phyloP scores from a whole-genome alignment of 1,284 basidiomycete genomes.

The Neolentinus lepideus region DNA sequence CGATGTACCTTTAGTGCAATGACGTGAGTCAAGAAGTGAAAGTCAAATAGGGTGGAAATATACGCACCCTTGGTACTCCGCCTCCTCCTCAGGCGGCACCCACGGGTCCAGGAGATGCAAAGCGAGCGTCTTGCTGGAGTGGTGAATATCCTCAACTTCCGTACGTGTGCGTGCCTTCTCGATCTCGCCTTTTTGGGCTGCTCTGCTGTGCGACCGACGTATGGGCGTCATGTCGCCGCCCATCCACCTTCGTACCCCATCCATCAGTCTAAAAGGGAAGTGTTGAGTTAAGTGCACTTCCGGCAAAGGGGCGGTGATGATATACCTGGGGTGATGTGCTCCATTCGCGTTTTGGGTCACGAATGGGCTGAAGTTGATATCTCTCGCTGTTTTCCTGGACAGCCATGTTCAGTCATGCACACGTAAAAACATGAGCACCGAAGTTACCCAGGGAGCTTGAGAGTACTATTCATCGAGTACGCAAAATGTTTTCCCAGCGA shows the following conservation, averaged over 20 bases:
- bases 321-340: constrained; percentile 38
- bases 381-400: constrained; percentile 57
- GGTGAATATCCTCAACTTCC: constrained; percentile 29
- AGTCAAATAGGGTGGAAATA: constrained; percentile 3
- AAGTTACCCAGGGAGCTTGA: constrained; percentile 71
- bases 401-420: constrained; percentile 7
- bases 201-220: constrained; percentile 34
- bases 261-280: constrained; percentile 52
- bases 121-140: constrained; percentile 62
- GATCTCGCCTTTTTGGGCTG: constrained; percentile 21
- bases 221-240: constrained; percentile 38
- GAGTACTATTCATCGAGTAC: constrained; percentile 81
- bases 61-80: constrained; percentile 74
- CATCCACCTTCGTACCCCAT: constrained; percentile 70
- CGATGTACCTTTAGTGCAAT: constrained; percentile 49
- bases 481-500: constrained; percentile 80
- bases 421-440: background rate
- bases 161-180: constrained; percentile 9
- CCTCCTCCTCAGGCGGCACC: constrained; percentile 57
- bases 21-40: background rate
- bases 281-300: background rate
- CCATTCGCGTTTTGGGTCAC: constrained; percentile 37
- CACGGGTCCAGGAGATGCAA: constrained; percentile 56
- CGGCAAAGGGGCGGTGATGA: constrained; percentile 4
- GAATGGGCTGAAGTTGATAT: constrained; percentile 69